These are phyloP conservation scores for Emergomyces pasteurianus DNA, from an alignment of 2,329 filamentous ascomycete species.

Conservation along the genomic window DNA sequence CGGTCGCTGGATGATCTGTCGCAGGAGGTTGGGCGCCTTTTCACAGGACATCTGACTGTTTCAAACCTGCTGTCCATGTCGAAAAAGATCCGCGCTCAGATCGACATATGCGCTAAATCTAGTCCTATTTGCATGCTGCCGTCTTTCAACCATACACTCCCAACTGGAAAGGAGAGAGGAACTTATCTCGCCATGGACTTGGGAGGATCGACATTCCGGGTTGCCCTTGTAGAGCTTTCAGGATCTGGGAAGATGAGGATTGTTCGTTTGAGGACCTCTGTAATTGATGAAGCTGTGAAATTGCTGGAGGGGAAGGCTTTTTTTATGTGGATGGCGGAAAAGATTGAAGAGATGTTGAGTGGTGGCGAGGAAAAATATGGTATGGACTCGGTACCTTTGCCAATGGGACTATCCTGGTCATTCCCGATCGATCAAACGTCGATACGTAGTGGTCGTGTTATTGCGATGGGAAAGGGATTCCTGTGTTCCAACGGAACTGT, in stretches of 20 bases:
- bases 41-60: slow-evolving; percentile 24
- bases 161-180: slow-evolving; percentile 47
- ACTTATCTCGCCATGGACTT: slow-evolving; percentile 52
- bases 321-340: slow-evolving; percentile 55
- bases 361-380: slow-evolving; percentile 30
- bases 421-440: slow-evolving; percentile 56
- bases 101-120: slow-evolving; percentile 41
- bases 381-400: slow-evolving; percentile 29
- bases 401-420: slow-evolving; percentile 54
- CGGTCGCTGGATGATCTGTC: slow-evolving; percentile 28
- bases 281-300: slow-evolving; percentile 46
- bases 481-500: slow-evolving; percentile 46
- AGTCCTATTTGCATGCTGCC: slow-evolving; percentile 54
- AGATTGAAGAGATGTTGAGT: slow-evolving; percentile 44
- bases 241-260: slow-evolving; percentile 43
- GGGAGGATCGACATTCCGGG: slow-evolving; percentile 54
- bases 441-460: slow-evolving; percentile 42
- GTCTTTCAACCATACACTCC: slow-evolving; percentile 51
- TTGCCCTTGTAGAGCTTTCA: slow-evolving; percentile 46
- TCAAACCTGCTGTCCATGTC: slow-evolving; percentile 33
- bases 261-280: slow-evolving; percentile 41
- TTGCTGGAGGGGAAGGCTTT: slow-evolving; percentile 44
- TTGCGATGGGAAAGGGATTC: slow-evolving; percentile 56
- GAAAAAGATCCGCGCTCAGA: slow-evolving; percentile 37
- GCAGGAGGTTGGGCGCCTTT: slow-evolving; percentile 27